Base-by-base conservation (phyloP, 495 filamentous ascomycete species). In the Barbatosphaeria neglecta region DNA sequence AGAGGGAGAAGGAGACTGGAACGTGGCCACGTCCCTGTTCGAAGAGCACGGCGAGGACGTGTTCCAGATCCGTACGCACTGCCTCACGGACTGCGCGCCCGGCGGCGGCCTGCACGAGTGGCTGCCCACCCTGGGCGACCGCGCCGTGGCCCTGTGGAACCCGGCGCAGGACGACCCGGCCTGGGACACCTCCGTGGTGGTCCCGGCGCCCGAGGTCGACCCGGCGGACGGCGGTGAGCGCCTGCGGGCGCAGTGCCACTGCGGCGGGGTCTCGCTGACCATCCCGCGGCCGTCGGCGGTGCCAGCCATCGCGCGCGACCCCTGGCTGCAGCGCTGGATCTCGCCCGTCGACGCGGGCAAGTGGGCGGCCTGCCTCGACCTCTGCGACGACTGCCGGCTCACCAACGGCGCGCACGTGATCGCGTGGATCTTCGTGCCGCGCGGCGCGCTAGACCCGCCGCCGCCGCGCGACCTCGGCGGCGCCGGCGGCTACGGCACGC, bases 381-480 rank as follows among this genome's bases (percentile, higher is more conserved):
- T 69, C 2, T 84, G 81, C 60, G 55, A 53, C 11, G 75, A 75
- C 37, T 83, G 81, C 59, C 73, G 83, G 22, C 59, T 74, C 10
- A 58, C 66, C 7, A 69, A 71, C 13, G 82, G 83, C 10, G 73
- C 74, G 50, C 79, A 84, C 20, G 72, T 78, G 40, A 67, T 78
- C 35, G 55, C 66, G 4, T 87, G 83, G 82, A 71, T 74, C 0
- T 81, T 82, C 47, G 57, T 82, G 4, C 82, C 82, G 0, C 71
- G 68, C 27, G 56, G 60, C 46, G 65, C 78, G 42, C 55, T 73
- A 28, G 62, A 73, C 16, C 67, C 58, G 46, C 64, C 44, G 22
- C 57, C 47, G 4, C 54, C 61, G 5, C 37, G 68, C 2, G 55
- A 65, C 16, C 74, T 79, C 27, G 47, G 48, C 23, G 53, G 53